phyloP scores from a whole-genome alignment of 139 green algal species.

The Chlorella sp. region DNA sequence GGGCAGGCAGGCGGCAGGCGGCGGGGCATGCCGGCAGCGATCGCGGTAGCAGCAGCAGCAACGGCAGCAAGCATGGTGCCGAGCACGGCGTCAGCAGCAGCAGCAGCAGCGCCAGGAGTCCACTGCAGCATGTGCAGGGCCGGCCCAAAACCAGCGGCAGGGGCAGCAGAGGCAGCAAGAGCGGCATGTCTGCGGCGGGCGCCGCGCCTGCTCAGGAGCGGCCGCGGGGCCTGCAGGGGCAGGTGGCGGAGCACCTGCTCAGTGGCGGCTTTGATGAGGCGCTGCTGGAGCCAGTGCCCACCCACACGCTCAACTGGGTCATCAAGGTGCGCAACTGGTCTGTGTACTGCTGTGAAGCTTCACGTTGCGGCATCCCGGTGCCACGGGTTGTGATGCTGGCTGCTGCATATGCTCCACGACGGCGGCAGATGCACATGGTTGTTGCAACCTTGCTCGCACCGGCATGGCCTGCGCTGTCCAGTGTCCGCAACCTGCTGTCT shows the following conservation, averaged over 20 bases:
- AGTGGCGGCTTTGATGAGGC: constrained; percentile 41
- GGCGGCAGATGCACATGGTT: too few relatives aligned
- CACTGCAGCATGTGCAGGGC: too few relatives aligned
- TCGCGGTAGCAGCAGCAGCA: neutral
- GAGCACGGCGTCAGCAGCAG: neutral
- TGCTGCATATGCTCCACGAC: too few relatives aligned
- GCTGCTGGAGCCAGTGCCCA: constrained; percentile 17
- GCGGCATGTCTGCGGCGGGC: too few relatives aligned
- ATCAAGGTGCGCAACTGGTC: constrained; percentile 20
- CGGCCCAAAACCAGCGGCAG: neutral
- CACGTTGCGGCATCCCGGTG: too few relatives aligned
- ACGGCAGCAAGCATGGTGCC: neutral
- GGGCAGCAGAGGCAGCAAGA: neutral
- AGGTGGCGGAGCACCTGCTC: constrained; percentile 38
- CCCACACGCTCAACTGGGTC: constrained; percentile 45
- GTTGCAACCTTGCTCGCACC: neutral
- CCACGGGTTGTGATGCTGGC: too few relatives aligned
- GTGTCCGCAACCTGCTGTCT: too few relatives aligned
- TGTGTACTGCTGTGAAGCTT: neutral
- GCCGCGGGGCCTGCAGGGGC: constrained; percentile 26
- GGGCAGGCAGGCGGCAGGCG: neutral
- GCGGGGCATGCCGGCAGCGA: neutral
- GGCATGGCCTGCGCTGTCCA: neutral
- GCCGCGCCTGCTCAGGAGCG: neutral
- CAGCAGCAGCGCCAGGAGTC: neutral